phyloP scores from a whole-genome alignment of 306 rosid genomes.

The Vigna angularis region DNA sequence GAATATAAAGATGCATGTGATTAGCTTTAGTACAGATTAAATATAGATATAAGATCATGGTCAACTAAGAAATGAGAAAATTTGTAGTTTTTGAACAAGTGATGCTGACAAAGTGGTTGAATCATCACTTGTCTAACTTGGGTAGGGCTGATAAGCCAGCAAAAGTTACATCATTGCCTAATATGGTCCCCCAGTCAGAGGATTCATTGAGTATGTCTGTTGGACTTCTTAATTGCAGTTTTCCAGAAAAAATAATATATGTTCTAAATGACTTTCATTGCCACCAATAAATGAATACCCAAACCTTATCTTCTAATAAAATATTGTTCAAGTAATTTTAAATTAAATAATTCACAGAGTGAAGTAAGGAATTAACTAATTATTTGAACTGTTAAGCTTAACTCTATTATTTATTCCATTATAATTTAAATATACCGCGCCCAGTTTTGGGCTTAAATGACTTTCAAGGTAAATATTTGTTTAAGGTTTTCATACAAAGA shows the following conservation, averaged over 20 bases:
- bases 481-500: no score
- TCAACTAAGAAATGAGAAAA: background rate
- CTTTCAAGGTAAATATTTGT: background rate
- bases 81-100: background rate
- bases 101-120: background rate
- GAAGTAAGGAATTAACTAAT: background rate
- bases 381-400: background rate
- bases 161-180: background rate
- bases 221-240: background rate
- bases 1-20: background rate
- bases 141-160: background rate
- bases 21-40: background rate
- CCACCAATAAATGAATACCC: background rate
- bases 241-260: background rate
- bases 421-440: background rate
- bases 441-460: background rate
- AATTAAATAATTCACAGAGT: background rate
- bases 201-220: background rate
- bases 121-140: background rate
- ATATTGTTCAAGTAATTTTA: background rate
- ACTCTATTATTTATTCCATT: background rate
- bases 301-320: background rate
- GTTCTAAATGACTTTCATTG: background rate
- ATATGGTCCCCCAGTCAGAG: constrained; percentile 16
- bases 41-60: background rate